phyloP scores from a whole-genome alignment of 2,329 filamentous ascomycete species.

The Alternaria longipes region DNA sequence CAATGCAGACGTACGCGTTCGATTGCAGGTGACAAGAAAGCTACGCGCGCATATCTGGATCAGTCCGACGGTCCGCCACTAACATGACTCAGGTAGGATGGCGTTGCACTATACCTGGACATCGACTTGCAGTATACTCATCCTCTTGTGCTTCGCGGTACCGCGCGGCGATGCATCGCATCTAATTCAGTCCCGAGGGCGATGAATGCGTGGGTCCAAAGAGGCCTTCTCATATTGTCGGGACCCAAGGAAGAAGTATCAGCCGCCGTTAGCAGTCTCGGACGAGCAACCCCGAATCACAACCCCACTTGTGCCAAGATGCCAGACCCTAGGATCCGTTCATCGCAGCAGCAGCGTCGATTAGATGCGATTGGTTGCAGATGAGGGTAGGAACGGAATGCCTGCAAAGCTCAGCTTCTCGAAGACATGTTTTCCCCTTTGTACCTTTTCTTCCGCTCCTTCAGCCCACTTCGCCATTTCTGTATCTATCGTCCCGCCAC shows the following conservation, averaged over 20 bases:
- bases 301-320: slow-evolving; percentile 1
- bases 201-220: background rate
- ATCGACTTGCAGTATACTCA: background rate
- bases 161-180: background rate
- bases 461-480: background rate
- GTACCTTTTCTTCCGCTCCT: background rate
- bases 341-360: background rate
- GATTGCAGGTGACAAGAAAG: background rate
- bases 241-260: slow-evolving; percentile 4
- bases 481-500: slow-evolving; percentile 2
- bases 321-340: background rate
- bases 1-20: background rate
- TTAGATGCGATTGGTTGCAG: background rate
- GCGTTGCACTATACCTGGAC: background rate
- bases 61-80: background rate
- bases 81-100: background rate
- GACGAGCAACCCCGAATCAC: background rate
- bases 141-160: background rate
- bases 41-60: background rate
- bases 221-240: background rate
- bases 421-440: background rate
- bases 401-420: background rate
- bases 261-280: slow-evolving; percentile 5
- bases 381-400: background rate
- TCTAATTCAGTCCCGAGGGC: background rate